Conservation (phyloP, 2,329 filamentous ascomycete genomes). For the Ophiostoma tasmaniense region DNA sequence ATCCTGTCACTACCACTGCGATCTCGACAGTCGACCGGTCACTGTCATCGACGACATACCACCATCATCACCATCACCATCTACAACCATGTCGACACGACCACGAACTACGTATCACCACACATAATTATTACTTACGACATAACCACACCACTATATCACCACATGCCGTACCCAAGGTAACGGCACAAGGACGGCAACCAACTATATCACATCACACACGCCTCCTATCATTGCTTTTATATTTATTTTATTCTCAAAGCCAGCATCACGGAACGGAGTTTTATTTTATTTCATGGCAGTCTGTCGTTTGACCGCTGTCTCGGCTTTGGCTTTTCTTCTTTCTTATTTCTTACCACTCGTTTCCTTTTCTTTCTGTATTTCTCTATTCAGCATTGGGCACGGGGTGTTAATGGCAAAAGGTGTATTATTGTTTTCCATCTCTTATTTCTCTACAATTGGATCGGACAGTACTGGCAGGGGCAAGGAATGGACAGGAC, state of each 20-base stretch:
- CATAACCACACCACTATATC: not conserved
- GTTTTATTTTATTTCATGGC: not conserved
- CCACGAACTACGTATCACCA: not conserved
- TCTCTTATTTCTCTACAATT: no score
- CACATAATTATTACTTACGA: not conserved
- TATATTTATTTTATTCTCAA: not conserved
- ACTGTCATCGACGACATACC: no score
- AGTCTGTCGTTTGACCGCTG: not conserved
- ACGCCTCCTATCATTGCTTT: not conserved
- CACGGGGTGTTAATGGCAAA: no score
- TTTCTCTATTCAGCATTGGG: no score
- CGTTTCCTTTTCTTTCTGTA: not conserved
- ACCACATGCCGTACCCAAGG: not conserved
- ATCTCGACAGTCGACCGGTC: no score
- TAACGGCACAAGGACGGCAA: not conserved
- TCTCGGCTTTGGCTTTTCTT: not conserved
- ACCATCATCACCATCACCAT: no score
- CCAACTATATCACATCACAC: not conserved
- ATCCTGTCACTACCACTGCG: no score
- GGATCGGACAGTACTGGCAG: no score
- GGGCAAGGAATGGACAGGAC: no score
- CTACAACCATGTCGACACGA: no score
- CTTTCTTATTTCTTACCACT: not conserved
- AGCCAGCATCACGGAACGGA: not conserved
- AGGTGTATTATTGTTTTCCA: no score